Base-by-base conservation (phyloP, 352 stramenopile species). In the Phytopythium chamaehyphon region DNA sequence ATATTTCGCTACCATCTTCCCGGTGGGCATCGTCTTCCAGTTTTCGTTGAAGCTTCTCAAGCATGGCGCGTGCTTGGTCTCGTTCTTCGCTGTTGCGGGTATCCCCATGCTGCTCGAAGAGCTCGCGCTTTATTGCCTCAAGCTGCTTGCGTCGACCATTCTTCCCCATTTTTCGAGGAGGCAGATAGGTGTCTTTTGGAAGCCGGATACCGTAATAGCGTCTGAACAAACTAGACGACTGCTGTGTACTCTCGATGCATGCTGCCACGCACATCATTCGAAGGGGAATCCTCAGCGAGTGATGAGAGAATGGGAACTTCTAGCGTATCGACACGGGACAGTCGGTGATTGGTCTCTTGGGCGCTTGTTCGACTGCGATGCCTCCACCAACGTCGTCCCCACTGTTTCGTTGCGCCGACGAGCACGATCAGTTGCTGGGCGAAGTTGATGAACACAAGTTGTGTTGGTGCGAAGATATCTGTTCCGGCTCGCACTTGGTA, bases 21-120 rank as follows among this genome's bases (percentile, higher is more conserved):
- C 71, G 68, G 24, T 84, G 49, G 5, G 77, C 72, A 45, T 88
- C 77, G 35, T 88, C 74, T 9, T 74, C 64, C 18, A 88, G 61
- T 45, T 85, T 86, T 31, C 67, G 61, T 49, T 86, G 74, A 22
- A 88, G 57, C 9, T 58, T 62, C 26, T 82, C 70, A 8, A 88
- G 71, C 71, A 76, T 83, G n/a, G 36, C 65, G 8, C 70, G 61
- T 21, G 70, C 70, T 37, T 69, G 60, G 1, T 57, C 54, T 16
- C 62, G 61, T 22, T 80, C 65, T 42, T 77, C 66, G 28, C 33
- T 15, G 37, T 52, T 78, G 24, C 73, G 72, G 0, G 46, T 70
- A 58, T 88, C 74, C 16, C 61, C 68, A 38, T 76, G 57, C 26
- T 60, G 55, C 3, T 64, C 58, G 35, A 86, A 78, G 51, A 80